Evolutionary conservation across 1,139 yeast species (phyloP).

Genomic region (Zhuliangozyma blackwelliae): DNA sequence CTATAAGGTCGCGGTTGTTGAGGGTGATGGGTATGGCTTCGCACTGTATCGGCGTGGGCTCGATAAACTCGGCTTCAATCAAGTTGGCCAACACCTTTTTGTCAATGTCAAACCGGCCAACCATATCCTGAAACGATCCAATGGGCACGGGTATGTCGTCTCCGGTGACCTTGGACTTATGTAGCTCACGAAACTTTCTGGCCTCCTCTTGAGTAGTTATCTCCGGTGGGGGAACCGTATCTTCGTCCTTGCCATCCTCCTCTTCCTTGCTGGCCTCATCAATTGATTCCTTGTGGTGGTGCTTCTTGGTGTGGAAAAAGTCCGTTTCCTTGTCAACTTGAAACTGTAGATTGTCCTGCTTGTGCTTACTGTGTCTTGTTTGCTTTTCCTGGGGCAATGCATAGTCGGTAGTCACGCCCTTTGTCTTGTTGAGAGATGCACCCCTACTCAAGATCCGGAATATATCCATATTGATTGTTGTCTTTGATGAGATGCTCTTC

Average conservation of each 20-base stretch:
- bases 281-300: conserved; percentile 9
- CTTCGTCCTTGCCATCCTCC: conserved; percentile 14
- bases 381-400: conserved; percentile 29
- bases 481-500: conserved; percentile 5
- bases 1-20: conserved; percentile 64
- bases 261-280: conserved; percentile 12
- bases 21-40: conserved; percentile 75
- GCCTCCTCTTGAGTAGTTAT: conserved; percentile 59
- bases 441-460: conserved; percentile 84
- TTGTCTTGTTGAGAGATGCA: conserved; percentile 64
- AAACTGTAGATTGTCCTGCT: conserved; percentile 32
- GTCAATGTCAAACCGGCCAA: conserved; percentile 63
- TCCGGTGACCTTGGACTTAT: conserved; percentile 67
- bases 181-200: conserved; percentile 45
- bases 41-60: conserved; percentile 90
- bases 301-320: conserved; percentile 61
- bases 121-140: conserved; percentile 80
- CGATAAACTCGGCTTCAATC: conserved; percentile 64
- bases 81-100: conserved; percentile 61
- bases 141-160: conserved; percentile 81
- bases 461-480: conserved; percentile 62
- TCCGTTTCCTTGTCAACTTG: conserved; percentile 62
- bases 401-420: conserved; percentile 40
- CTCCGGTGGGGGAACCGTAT: conserved; percentile 35
- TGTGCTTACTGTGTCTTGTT: conserved; percentile 19